Evolutionary conservation across 202 grass and related monocot genomes (phyloP), one percentile per base, ranked within the genome.

Genomic region (Zoysia matrella): DNA sequence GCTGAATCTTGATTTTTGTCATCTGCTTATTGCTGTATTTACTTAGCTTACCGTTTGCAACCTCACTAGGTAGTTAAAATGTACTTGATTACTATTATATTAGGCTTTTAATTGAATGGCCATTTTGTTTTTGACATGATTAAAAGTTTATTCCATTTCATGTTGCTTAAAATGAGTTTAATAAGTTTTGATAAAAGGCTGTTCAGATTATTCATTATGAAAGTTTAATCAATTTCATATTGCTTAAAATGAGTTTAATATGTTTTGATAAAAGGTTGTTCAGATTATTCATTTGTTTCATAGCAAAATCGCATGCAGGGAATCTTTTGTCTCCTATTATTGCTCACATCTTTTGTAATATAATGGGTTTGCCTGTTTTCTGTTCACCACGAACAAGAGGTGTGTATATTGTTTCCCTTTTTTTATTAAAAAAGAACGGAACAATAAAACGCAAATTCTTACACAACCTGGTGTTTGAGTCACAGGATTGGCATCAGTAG

Each of bases 261-360:
- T 79, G 49, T 16, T 45, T 76, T 50, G 67, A 72, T 7, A 79
- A 57, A 6, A 42, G 83, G 56, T 10, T 60, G 60, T 65, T 16
- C 72, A 62, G 47, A 83, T 56, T 71, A 82, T 82, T 30, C 6
- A 1, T 80, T 67, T 18, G 41, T n/a, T 36, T 7, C 5, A 69
- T 12, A 58, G 56, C 81, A 67, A 77, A 73, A 60, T 47, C 79
- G 47, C 68, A 46, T 86, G 30, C 80, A 98, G 95, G 92, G 7
- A 89, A 91, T 76, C 67, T 98, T 47, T 18, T 93, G 30, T 83
- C 88, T 75, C 90, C 95, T 18, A 88, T 98, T 84, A 73, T 91
- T 69, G 95, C 90, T 67, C 95, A 98, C 50, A 68, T 98, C 77
- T 86, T 98, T 65, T 98, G 95, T 79, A 98, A 98, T 81, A 75